Evolutionary conservation across 1,284 basidiomycete genomes (phyloP).

Genomic region (Leccinum solheimii): DNA sequence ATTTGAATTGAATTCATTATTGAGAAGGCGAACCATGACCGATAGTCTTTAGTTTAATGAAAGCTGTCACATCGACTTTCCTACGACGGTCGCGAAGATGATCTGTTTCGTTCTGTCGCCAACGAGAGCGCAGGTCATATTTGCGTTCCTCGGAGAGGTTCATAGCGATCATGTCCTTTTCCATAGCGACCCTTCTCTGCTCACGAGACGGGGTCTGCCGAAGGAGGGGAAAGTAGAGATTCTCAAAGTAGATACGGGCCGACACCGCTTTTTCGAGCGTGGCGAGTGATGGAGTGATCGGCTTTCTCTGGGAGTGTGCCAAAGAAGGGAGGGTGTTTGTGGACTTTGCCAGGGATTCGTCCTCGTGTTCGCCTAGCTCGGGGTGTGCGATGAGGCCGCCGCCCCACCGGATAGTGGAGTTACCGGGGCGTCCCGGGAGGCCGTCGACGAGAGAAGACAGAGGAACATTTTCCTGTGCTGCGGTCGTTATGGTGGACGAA

Average conservation of each 20-base stretch:
- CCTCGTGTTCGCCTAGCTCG: constrained; percentile 61
- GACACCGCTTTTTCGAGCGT: constrained; percentile 94
- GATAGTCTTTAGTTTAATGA: constrained; percentile 91
- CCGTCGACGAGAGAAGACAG: constrained; percentile 50
- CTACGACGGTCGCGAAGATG: constrained; percentile 83
- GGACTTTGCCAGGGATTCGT: constrained; percentile 37
- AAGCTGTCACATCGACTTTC: constrained; percentile 83
- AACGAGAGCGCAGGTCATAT: constrained; percentile 69
- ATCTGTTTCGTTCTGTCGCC: constrained; percentile 86
- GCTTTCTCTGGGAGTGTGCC: constrained; percentile 40
- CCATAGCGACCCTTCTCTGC: constrained; percentile 81
- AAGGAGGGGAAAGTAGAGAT: constrained; percentile 90
- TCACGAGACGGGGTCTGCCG: constrained; percentile 83
- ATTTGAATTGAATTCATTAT: constrained; percentile 26
- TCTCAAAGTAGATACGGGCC: constrained; percentile 94
- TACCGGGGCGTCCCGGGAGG: constrained; percentile 55
- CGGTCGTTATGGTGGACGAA: constrained; percentile 68
- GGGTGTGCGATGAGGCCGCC: constrained; percentile 60
- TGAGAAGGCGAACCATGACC: constrained; percentile 73
- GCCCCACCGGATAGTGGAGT: constrained; percentile 61
- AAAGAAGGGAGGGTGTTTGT: constrained; percentile 22
- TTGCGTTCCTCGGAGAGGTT: constrained; percentile 71
- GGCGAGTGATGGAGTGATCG: constrained; percentile 79
- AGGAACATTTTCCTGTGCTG: constrained; percentile 63
- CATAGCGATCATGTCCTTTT: constrained; percentile 81